Evolutionary conservation across 2,329 filamentous ascomycete species (phyloP).

Genomic region (Apiospora aurea): DNA sequence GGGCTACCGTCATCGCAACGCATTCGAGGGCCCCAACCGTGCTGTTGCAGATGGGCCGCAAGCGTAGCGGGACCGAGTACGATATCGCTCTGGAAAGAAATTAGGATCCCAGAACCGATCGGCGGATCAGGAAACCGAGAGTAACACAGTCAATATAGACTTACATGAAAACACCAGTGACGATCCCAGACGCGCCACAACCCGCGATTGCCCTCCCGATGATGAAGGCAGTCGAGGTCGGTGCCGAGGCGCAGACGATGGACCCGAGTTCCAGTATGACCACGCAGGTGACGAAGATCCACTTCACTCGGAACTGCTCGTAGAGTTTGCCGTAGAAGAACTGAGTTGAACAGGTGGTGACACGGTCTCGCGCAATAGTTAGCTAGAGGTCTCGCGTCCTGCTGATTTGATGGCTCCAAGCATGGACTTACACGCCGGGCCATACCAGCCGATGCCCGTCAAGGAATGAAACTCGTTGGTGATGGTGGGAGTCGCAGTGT

Average conservation of each 20-base stretch:
- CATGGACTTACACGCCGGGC: conserved; percentile 25
- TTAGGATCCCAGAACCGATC: neutral
- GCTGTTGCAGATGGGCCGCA: conserved; percentile 29
- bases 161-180: conserved; percentile 35
- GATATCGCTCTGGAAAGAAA: neutral
- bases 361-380: neutral
- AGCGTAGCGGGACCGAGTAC: conserved; percentile 29
- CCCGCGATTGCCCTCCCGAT: conserved; percentile 50
- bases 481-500: conserved; percentile 33
- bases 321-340: conserved; percentile 50
- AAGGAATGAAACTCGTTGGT: conserved; percentile 33
- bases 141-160: neutral
- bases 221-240: conserved; percentile 49
- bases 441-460: conserved; percentile 33
- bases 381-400: too few relatives aligned
- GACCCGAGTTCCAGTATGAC: conserved; percentile 49
- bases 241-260: conserved; percentile 49
- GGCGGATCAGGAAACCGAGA: neutral
- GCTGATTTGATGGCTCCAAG: neutral
- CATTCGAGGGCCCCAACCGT: conserved; percentile 28
- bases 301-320: conserved; percentile 46
- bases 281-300: conserved; percentile 41
- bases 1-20: conserved; percentile 30
- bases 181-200: conserved; percentile 47
- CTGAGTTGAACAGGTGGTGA: conserved; percentile 48